Evolutionary conservation across 2,329 filamentous ascomycete species (phyloP).

Genomic region (Didymellaceae sp.): DNA sequence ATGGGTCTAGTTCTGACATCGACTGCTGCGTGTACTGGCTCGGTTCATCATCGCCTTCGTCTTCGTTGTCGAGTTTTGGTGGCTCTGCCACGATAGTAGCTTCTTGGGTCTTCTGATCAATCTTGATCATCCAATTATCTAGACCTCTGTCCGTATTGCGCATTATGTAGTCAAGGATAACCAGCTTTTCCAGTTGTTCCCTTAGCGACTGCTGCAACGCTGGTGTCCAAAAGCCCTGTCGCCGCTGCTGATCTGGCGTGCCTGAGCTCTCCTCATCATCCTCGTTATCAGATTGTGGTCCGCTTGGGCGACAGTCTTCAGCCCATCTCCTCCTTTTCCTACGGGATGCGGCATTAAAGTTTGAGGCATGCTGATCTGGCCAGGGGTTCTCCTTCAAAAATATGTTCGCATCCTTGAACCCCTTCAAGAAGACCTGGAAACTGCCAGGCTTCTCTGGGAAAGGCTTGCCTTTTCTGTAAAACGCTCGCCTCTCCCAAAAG

Average conservation of each 20-base stretch:
- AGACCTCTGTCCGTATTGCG: conserved; percentile 94
- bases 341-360: conserved; percentile 71
- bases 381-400: conserved; percentile 95
- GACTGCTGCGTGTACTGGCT: conserved; percentile 67
- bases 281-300: conserved; percentile 65
- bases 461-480: conserved; percentile 83
- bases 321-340: conserved; percentile 74
- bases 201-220: conserved; percentile 87
- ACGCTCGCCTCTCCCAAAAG: conserved; percentile 91
- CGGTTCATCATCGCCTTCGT: conserved; percentile 48
- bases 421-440: conserved; percentile 96
- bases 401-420: conserved; percentile 95
- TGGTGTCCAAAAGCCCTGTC: conserved; percentile 83
- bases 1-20: conserved; percentile 65
- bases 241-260: conserved; percentile 43
- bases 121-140: conserved; percentile 99
- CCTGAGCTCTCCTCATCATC: conserved; percentile 58
- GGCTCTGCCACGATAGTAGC: conserved; percentile 89
- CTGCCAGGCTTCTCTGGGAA: conserved; percentile 91
- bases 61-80: conserved; percentile 65
- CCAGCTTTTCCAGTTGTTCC: conserved; percentile 94
- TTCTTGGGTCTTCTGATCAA: conserved; percentile 82
- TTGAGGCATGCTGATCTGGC: conserved; percentile 81
- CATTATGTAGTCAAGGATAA: conserved; percentile 99
- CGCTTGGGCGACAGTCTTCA: conserved; percentile 77